Conservation (phyloP, 140 eudicot genomes). For the Oenanthe javanica region DNA sequence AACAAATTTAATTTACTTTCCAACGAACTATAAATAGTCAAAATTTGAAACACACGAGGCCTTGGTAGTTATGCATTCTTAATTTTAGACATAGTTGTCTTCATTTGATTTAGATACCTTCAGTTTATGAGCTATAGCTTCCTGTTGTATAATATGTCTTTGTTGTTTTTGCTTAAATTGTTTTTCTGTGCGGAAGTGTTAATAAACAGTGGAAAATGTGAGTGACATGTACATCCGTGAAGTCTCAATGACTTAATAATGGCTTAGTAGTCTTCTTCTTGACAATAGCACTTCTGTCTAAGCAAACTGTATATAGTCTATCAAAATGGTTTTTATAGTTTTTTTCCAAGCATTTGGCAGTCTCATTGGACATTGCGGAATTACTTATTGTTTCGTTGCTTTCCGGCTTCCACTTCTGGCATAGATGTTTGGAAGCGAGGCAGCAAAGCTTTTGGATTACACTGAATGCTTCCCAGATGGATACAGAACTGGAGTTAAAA, state of each 20-base stretch:
- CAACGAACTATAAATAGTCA: not conserved
- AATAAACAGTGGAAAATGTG: not conserved
- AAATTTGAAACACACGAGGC: not conserved
- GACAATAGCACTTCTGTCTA: not conserved
- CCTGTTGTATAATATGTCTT: not conserved
- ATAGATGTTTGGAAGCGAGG: constrained; percentile 94
- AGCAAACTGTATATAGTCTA: not conserved
- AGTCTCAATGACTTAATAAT: not conserved
- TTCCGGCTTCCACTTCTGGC: constrained; percentile 3
- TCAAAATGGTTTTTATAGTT: not conserved
- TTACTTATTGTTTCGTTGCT: not conserved
- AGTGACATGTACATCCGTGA: not conserved
- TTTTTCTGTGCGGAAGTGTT: not conserved
- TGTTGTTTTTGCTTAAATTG: not conserved
- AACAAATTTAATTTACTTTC: not conserved
- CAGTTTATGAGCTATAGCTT: not conserved
- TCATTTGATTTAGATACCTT: not conserved
- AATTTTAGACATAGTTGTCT: not conserved
- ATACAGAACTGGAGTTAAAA: constrained; percentile 41
- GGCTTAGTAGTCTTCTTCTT: not conserved
- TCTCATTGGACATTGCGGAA: not conserved
- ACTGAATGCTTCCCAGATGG: constrained; percentile 96
- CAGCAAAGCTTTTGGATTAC: constrained; percentile 67
- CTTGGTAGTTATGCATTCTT: not conserved
- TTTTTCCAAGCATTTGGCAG: not conserved